Base-by-base conservation (phyloP, 2,329 filamentous ascomycete genomes). In the Talaromyces marneffei region DNA sequence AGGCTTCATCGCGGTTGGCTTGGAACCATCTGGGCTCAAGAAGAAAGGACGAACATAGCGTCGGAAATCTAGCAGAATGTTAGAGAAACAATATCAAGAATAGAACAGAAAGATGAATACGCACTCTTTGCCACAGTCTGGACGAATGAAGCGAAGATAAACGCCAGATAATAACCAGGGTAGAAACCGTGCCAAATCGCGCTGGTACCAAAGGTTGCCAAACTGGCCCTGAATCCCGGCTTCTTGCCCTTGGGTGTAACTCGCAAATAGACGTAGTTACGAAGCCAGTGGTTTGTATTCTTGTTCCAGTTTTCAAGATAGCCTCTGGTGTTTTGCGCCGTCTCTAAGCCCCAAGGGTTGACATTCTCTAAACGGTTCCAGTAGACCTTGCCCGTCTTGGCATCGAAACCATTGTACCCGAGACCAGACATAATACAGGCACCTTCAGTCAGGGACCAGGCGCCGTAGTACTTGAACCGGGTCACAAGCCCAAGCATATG, bases 161-260 rank as follows among this genome's bases (percentile, higher is more conserved):
- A 99, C 4, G 89, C 84, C 63, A 99, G 78, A 74, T 97, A 97
- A 76, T 99, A 99, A 5, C 94, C 94, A 0, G 94, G 93, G 67
- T 96, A 95, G 77, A 99, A 99, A 31, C 94, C 94, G 71, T 99
- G 94, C 94, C 94, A 99, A 67, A 97, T 88, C 2, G 94, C 93
- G 70, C 92, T 96, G 20, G 94, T 97, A 6, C 87, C 85, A 73
- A 99, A 99, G 0, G 94, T 99, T 35, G 92, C 91, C 79, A 99
- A 79, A 70, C 90, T 97, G 56, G 94, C 94, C 62, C 92, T 84
- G 79, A 99, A 99, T 1, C 94, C 94, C 9, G 94, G 94, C 75
- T 97, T 99, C 81, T 92, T 94, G 59, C 94, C 94, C 68, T 90
- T 89, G 0, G 94, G 94, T 0, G 94, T 99, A 2, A 99, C 94